Base-by-base conservation (phyloP, 345 rosid species). In the Eucalyptus cladocalyx region DNA sequence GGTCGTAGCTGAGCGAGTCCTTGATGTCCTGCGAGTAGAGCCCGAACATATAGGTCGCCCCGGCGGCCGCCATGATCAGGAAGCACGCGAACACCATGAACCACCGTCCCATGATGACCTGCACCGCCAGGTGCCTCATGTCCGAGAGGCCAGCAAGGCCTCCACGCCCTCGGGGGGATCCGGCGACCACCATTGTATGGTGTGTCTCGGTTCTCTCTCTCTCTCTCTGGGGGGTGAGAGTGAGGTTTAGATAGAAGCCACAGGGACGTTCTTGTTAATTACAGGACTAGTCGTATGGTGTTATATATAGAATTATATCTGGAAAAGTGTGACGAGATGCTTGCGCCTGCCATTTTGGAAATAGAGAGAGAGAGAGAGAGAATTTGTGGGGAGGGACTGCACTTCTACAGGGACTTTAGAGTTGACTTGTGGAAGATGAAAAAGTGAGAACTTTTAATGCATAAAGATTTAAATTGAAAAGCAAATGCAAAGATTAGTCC, bases 11-110 rank as follows among this genome's bases (percentile, higher is more conserved):
- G 1, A 94, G 88, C 9, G 93, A 8, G 1, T 1, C 0, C 89
- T 95, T 95, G 47, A 95, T 92, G 1, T 91, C 95, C 4, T 7
- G 8, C 3, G 97, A 95, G 90, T 95, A 95, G 19, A 93, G 91
- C 6, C 92, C 76, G 80, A 95, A 95, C 92, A 95, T 93, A 93
- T 95, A 95, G 62, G 96, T 95, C 12, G 96, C 96, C 47, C 97
- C 97, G 6, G 96, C 89, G 4, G 92, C 93, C 0, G 96, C 42
- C 96, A 95, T 94, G 94, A 95, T 94, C 12, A 95, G 93, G 19
- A 94, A 65, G 19, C 96, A 92, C 2, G 95, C 96, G 34, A 94
- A 95, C 9, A 94, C 91, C 93, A 92, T 92, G 92, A 95, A 94
- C 96, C 97, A 95, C 86, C 94, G 91, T 28, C 94, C 95, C 19